phyloP scores from a whole-genome alignment of 352 stramenopile genomes.

The Pythium guiyangense region DNA sequence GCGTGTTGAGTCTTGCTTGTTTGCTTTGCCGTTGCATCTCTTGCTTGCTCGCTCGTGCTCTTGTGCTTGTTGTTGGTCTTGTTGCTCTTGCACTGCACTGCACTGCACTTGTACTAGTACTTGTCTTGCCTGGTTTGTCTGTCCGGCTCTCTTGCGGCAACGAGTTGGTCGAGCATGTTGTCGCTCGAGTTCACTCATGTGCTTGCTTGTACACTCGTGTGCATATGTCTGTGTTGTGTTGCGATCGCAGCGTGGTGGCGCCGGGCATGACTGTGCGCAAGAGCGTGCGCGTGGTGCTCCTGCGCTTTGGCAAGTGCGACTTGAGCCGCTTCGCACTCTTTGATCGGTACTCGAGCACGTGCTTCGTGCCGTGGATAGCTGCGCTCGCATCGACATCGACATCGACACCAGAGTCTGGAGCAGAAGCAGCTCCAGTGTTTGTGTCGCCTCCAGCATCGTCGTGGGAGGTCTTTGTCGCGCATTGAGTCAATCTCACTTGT shows the following conservation, averaged over 20 bases:
- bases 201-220: slow-evolving; percentile 1
- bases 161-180: background rate
- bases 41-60: no score
- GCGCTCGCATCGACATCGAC: background rate
- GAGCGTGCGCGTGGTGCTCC: slow-evolving; percentile 54
- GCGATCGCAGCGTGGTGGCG: slow-evolving; percentile 22
- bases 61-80: background rate
- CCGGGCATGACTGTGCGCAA: slow-evolving; percentile 53
- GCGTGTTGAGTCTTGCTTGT: no score
- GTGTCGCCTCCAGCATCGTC: background rate
- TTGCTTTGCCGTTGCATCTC: background rate
- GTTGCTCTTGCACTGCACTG: background rate
- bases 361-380: slow-evolving; percentile 34
- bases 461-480: slow-evolving; percentile 25
- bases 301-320: slow-evolving; percentile 34
- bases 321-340: slow-evolving; percentile 52
- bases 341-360: slow-evolving; percentile 53
- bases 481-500: background rate
- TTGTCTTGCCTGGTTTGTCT: background rate
- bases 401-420: background rate
- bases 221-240: background rate
- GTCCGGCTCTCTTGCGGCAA: no score
- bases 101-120: background rate
- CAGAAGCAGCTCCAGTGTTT: background rate
- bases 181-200: background rate